phyloP scores from a whole-genome alignment of 768 basidiomycete genomes.

The Rhodotorula babjevae region DNA sequence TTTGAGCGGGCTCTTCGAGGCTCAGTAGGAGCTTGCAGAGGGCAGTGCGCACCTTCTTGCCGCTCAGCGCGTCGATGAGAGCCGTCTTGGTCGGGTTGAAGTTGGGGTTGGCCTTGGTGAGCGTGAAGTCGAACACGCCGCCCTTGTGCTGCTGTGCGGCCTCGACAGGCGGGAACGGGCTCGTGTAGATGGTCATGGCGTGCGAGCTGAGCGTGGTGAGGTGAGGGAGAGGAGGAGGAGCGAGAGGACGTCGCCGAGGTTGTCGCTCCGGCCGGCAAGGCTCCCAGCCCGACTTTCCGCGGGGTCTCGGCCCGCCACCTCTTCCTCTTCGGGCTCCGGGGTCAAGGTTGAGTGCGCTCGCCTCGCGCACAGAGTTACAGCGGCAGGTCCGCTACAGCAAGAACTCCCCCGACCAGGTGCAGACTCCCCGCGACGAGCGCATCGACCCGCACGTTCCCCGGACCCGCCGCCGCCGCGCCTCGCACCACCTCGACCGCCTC shows the following conservation, averaged over 20 bases:
- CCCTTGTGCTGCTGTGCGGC: not conserved
- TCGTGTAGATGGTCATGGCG: constrained; percentile 13
- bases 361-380: constrained; percentile 49
- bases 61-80: constrained; percentile 24
- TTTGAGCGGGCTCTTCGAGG: no score
- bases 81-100: not conserved
- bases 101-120: not conserved
- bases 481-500: constrained; percentile 72
- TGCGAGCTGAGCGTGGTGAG: no score
- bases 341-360: no score
- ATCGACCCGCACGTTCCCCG: constrained; percentile 44
- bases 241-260: not conserved
- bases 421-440: constrained; percentile 89
- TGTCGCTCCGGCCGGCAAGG: no score
- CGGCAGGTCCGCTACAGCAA: constrained; percentile 75
- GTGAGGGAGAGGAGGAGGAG: not conserved
- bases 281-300: not conserved
- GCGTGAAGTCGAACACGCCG: constrained; percentile 27
- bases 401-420: constrained; percentile 86
- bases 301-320: no score
- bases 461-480: constrained; percentile 25
- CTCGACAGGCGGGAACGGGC: not conserved
- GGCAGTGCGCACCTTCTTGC: constrained; percentile 1
- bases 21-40: no score
- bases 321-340: no score